Evolutionary conservation across 306 rosid species (phyloP), one percentile per base, ranked within the genome.

Genomic region (Lablab purpureus): DNA sequence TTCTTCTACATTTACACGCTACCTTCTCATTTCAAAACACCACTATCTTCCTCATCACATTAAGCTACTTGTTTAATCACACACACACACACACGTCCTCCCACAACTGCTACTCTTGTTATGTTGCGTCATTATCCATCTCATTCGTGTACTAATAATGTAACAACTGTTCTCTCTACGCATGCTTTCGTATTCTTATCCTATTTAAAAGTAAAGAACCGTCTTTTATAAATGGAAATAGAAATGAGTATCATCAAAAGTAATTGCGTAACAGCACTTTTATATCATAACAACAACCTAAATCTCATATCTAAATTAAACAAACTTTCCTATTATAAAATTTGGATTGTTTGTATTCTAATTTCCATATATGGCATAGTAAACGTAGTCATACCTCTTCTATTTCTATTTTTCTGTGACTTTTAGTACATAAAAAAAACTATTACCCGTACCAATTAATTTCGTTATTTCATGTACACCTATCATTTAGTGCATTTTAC

Each of bases 111-210:
- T 65, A 15, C 8, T 76, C 3, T 56, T 56, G 12, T 4, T 32
- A 70, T 17, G 63, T 45, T 71, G 5, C 36, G 34, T 80, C 66
- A 62, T 22, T 9, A 28, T 79, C 77, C 17, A 23, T 64, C 64
- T 64, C 18, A 46, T 65, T 73, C 22, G 9, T 64, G 19, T 40
- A 15, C 50, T 49, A 25, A 17, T 22, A 25, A 17, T 22, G 14
- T 14, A 63, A 34, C 46, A 27, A 63, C 23, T 75, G 34, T 22
- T 23, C 2, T 47, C 2, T 19, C 3, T 40, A 11, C 10, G 11
- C 40, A 27, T 77, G 49, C 19, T 56, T 74, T 67, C 72, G 45
- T 12, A n/a, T 43, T 74, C 76, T 74, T 74, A 73, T 74, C 75
- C 75, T 55, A 55, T 56, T 74, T 30, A 21, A 64, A 46, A 74